Conservation (phyloP, 192 early-diverging fungal genomes). For the Diversispora epigaea region DNA sequence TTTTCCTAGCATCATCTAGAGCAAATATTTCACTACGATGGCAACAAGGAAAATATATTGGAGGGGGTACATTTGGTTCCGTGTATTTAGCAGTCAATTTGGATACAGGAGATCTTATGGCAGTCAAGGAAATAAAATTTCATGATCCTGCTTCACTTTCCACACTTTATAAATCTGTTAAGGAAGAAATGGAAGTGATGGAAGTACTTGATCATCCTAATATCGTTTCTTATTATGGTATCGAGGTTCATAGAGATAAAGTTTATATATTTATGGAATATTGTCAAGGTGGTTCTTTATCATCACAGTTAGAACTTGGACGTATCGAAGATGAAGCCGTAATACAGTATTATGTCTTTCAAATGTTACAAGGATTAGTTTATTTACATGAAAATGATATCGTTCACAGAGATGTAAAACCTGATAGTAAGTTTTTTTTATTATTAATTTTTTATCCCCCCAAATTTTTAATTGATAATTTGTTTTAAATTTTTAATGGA, state of each 20-base stretch:
- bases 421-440: constrained; percentile 61
- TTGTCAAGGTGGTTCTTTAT: constrained; percentile 75
- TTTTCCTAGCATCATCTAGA: constrained; percentile 72
- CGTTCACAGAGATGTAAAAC: constrained; percentile 89
- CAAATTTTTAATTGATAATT: background rate
- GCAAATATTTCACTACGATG: constrained; percentile 81
- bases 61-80: constrained; percentile 84
- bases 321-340: constrained; percentile 74
- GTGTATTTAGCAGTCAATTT: constrained; percentile 85
- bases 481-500: background rate
- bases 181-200: constrained; percentile 92
- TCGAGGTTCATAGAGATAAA: constrained; percentile 89
- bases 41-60: constrained; percentile 83
- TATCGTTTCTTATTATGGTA: constrained; percentile 87
- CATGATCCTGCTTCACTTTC: constrained; percentile 64
- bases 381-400: constrained; percentile 83
- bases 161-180: constrained; percentile 67
- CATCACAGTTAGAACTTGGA: constrained; percentile 74
- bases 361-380: constrained; percentile 79
- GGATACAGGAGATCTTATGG: constrained; percentile 82
- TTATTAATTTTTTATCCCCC: constrained; percentile 6
- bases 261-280: constrained; percentile 93
- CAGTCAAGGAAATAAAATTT: constrained; percentile 90
- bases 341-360: constrained; percentile 70
- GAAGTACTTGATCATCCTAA: constrained; percentile 86